Conservation (phyloP, 2,329 filamentous ascomycete species). For the Corynespora cassiicola region DNA sequence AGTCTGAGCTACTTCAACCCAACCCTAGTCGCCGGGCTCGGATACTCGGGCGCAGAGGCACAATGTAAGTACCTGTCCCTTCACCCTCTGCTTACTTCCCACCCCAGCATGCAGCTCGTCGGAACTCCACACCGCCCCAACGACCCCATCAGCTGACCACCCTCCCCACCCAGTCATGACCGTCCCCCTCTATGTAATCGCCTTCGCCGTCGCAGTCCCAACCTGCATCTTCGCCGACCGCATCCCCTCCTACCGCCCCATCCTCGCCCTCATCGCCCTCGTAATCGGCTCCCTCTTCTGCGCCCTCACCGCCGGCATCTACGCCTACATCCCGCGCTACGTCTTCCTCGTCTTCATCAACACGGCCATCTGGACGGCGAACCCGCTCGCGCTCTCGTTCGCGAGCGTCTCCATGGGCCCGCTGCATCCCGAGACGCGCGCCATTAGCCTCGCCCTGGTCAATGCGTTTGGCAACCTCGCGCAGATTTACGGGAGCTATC, state of each 20-base stretch:
- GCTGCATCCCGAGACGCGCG: slow-evolving; percentile 27
- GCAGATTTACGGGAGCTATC: slow-evolving; percentile 27
- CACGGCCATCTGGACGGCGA: slow-evolving; percentile 30
- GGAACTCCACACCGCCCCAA: not conserved
- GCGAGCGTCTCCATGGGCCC: slow-evolving; percentile 26
- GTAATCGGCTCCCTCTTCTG: slow-evolving; percentile 26
- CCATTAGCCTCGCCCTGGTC: slow-evolving; percentile 27
- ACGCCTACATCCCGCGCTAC: slow-evolving; percentile 30
- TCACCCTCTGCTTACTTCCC: not conserved
- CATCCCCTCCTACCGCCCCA: slow-evolving; percentile 17
- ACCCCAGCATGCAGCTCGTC: too few relatives aligned
- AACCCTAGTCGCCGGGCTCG: slow-evolving; percentile 24
- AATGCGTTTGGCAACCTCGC: slow-evolving; percentile 31
- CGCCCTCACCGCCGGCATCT: slow-evolving; percentile 27
- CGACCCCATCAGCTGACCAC: too few relatives aligned
- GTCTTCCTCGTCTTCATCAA: slow-evolving; percentile 34
- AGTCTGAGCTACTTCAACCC: slow-evolving; percentile 31
- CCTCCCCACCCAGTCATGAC: slow-evolving; percentile 23
- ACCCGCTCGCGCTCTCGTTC: slow-evolving; percentile 28
- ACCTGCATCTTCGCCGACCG: slow-evolving; percentile 29
- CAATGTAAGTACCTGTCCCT: slow-evolving; percentile 17
- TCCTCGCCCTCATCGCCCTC: slow-evolving; percentile 20
- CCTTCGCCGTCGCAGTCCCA: slow-evolving; percentile 27
- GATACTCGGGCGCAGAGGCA: slow-evolving; percentile 25
- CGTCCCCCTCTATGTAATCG: slow-evolving; percentile 27